Evolutionary conservation across 768 basidiomycete species (phyloP).

Genomic region (Cyclocybe cylindracea): DNA sequence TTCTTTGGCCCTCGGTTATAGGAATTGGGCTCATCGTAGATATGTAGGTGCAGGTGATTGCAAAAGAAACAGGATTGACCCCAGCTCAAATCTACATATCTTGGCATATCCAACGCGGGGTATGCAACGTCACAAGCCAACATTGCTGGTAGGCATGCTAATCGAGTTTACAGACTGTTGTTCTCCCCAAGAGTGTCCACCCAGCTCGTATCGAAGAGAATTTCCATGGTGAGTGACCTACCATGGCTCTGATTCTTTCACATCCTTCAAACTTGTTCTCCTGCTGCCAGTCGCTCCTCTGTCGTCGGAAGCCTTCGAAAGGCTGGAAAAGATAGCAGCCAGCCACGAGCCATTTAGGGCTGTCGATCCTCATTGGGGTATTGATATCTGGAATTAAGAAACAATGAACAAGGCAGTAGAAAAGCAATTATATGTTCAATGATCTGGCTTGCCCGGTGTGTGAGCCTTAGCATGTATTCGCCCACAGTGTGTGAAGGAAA

Average conservation of each 20-base stretch:
- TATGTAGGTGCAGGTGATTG: constrained; percentile 53
- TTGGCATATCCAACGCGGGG: constrained; percentile 78
- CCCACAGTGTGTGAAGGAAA: too few relatives aligned
- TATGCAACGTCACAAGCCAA: constrained; percentile 29
- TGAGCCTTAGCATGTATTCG: too few relatives aligned
- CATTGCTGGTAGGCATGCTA: background rate
- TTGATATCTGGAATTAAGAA: constrained; percentile 62
- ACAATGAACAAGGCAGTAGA: background rate
- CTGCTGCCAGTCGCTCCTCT: constrained; percentile 31
- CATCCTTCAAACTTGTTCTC: background rate
- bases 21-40: background rate
- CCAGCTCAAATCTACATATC: constrained; percentile 76
- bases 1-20: background rate
- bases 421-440: background rate
- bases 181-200: constrained; percentile 78
- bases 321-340: constrained; percentile 50
- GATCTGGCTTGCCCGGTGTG: background rate
- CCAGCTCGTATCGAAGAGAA: constrained; percentile 71
- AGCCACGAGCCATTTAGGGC: constrained; percentile 58
- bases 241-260: background rate
- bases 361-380: constrained; percentile 63
- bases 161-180: constrained; percentile 49
- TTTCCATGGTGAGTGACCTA: constrained; percentile 47
- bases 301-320: constrained; percentile 41
- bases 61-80: constrained; percentile 63